These are phyloP conservation scores for Zygnema cylindricum DNA, from an alignment of 139 green algal genomes.

Conservation along the genomic window DNA sequence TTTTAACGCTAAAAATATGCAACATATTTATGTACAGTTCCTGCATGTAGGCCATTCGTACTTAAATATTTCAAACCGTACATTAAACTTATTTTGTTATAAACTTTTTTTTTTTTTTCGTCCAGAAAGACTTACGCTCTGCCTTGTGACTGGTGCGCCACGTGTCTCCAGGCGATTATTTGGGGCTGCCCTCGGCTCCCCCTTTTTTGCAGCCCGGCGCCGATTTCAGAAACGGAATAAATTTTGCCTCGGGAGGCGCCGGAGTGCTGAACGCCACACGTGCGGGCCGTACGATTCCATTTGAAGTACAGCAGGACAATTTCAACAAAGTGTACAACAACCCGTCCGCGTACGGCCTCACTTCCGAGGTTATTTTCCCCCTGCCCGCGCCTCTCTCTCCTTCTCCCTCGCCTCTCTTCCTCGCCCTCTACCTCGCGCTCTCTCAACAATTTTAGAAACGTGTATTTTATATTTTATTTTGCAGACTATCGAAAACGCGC, in stretches of 20 bases:
- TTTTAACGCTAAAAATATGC: no score
- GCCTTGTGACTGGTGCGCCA: neutral
- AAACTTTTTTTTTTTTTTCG: no score
- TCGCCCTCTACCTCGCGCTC: neutral
- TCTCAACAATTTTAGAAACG: neutral
- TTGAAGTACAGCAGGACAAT: constrained; percentile 2
- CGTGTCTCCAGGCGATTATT: neutral
- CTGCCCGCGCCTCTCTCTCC: neutral
- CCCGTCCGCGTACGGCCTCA: constrained; percentile 1
- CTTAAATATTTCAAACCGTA: no score
- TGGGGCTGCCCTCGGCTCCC: constrained; percentile 3
- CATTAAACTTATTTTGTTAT: no score
- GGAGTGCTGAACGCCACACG: neutral
- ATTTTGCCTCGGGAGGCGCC: constrained; percentile 22
- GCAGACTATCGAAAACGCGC: constrained; percentile 8
- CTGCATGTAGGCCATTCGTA: no score
- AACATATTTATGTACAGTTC: no score
- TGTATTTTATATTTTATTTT: neutral
- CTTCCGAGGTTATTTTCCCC: neutral
- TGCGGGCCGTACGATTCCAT: neutral
- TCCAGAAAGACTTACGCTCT: no score
- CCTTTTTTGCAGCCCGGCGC: constrained; percentile 19
- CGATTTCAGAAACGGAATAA: constrained; percentile 20
- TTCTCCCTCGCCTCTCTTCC: neutral
- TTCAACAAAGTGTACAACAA: neutral